Evolutionary conservation across 108 stramenopile species (phyloP).

Genomic region (Chaetoceros tenuissimus): DNA sequence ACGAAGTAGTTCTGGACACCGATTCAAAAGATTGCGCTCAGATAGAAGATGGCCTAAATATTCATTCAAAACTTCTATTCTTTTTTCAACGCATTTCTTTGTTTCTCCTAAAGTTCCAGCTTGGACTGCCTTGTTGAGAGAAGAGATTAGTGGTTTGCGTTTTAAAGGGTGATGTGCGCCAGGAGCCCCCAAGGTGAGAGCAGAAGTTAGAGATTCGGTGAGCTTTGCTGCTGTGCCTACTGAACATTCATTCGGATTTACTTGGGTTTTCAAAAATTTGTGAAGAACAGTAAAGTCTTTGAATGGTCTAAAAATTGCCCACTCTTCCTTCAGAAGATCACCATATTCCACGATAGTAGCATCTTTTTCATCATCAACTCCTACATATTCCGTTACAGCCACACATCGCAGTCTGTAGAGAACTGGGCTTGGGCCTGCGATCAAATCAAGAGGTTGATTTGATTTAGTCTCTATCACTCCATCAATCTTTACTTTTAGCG

Average conservation of each 20-base stretch:
- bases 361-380: slow-evolving; percentile 29
- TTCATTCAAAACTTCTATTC: slow-evolving; percentile 56
- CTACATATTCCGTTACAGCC: slow-evolving; percentile 45
- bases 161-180: neutral
- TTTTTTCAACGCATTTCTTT: slow-evolving; percentile 47
- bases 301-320: slow-evolving; percentile 67
- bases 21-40: slow-evolving; percentile 40
- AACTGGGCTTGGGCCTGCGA: slow-evolving; percentile 24
- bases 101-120: slow-evolving; percentile 58
- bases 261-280: slow-evolving; percentile 73
- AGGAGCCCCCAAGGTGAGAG: neutral
- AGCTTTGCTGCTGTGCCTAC: slow-evolving; percentile 52
- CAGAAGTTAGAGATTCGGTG: slow-evolving; percentile 48
- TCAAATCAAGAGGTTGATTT: slow-evolving; percentile 21
- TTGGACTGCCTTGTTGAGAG: slow-evolving; percentile 61
- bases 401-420: slow-evolving; percentile 67
- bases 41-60: slow-evolving; percentile 64
- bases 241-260: slow-evolving; percentile 53
- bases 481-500: slow-evolving; percentile 44
- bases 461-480: slow-evolving; percentile 56
- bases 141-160: slow-evolving; percentile 59
- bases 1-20: slow-evolving; percentile 61
- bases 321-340: slow-evolving; percentile 51
- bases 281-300: slow-evolving; percentile 77
- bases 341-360: slow-evolving; percentile 5